Base-by-base conservation (phyloP, 495 filamentous ascomycete genomes). In the Aspergillus campestris region DNA sequence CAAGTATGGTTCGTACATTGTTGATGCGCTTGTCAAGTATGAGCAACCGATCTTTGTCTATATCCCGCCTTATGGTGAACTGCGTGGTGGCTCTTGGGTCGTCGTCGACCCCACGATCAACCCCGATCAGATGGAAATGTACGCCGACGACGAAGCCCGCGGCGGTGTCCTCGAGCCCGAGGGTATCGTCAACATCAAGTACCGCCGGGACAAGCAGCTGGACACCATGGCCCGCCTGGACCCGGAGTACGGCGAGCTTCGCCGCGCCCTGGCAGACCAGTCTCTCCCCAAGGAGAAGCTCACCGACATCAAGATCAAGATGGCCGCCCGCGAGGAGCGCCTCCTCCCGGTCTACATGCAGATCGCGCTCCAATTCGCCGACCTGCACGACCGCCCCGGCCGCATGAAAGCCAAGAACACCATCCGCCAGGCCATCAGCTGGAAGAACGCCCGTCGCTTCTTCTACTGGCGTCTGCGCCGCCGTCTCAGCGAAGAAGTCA, bases 391-490 rank as follows among this genome's bases (percentile, higher is more conserved):
- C 65, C 90, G 94, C 31, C 86, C 92, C 39, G 94, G 92, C 42
- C 86, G 92, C 67, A 97, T 98, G 92, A 75, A 94, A 66, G 92
- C 92, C 64, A 98, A 98, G 81, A 83, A 87, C 46, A 82, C 83
- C 51, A 96, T 98, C 59, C 87, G 94, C 42, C 74, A 80, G 49
- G 69, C 83, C 1, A 76, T 98, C 12, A 74, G 80, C 59, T 98
- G 90, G 94, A 75, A 80, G 62, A 81, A 95, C 49, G 83, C 91
- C 38, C 83, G 92, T 51, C 87, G 94, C 60, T 98, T 95, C 86
- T 97, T 98, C 81, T 98, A 96, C 82, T 98, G 92, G 92, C 90
- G 92, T 74, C 84, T 94, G 44, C 91, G 92, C 64, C 87, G 92
- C 64, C 80, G 94, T 69, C 75, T 98, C 56, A 95, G 94, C 68